Percentiles rank a stretch among this genome's conserved stretches.
phyloP scores from a whole-genome alignment of 768 basidiomycete species.

The Infundibulicybe gibba region DNA sequence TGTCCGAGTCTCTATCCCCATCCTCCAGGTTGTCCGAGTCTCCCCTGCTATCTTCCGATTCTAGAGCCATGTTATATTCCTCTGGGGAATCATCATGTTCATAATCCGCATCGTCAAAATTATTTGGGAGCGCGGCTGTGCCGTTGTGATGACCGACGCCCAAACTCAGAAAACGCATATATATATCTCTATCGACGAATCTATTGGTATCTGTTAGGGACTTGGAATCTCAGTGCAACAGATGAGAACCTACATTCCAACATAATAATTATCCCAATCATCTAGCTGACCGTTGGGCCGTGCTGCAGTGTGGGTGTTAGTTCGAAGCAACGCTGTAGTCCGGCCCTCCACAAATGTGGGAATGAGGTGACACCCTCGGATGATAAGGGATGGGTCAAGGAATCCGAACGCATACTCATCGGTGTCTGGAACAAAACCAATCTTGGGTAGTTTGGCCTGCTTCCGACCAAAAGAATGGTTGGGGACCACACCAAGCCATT shows the following conservation, averaged over 20 bases:
- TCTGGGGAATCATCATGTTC: not conserved
- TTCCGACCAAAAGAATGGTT: conserved; percentile 10
- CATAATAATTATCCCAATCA: conserved; percentile 26
- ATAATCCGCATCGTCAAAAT: not conserved
- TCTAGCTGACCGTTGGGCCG: conserved; percentile 5
- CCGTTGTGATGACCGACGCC: conserved; percentile 23
- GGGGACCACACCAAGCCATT: conserved; percentile 29
- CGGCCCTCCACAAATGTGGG: conserved; percentile 22
- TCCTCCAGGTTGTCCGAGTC: not conserved
- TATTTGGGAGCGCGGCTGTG: not conserved
- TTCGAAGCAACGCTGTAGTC: conserved; percentile 10
- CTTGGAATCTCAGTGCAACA: not conserved
- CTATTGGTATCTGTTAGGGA: conserved; percentile 9
- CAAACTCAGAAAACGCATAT: conserved; percentile 20
- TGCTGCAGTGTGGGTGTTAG: conserved; percentile 1
- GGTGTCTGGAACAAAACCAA: conserved; percentile 20
- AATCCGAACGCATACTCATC: conserved; percentile 25
- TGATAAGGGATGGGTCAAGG: conserved; percentile 20
- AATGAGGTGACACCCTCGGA: conserved; percentile 24
- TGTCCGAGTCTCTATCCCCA: too few species aligned
- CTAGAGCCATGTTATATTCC: not conserved
- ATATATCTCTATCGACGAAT: conserved; percentile 31
- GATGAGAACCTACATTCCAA: conserved; percentile 20
- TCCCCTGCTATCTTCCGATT: not conserved
- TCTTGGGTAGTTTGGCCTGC: conserved; percentile 15